phyloP scores from a whole-genome alignment of 225 moss, liverwort and hornwort species.

The Straminergon stramineum region DNA sequence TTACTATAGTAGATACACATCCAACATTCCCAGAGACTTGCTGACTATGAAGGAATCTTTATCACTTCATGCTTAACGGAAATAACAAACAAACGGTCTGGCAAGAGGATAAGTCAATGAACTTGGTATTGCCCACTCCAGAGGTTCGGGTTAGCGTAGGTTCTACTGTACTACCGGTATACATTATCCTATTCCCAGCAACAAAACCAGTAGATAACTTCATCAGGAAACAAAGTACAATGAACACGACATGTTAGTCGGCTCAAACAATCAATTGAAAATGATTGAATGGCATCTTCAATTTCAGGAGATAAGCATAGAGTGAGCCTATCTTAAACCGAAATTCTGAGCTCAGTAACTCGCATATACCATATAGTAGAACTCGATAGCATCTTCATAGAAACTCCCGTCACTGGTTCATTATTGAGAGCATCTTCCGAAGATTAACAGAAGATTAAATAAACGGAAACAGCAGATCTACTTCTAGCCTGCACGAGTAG shows the following conservation, averaged over 20 bases:
- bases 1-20: neutral
- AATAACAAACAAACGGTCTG: neutral
- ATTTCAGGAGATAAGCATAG: neutral
- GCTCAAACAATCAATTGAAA: neutral
- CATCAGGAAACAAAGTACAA: neutral
- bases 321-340: neutral
- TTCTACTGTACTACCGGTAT: neutral
- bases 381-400: neutral
- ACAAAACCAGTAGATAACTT: neutral
- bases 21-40: neutral
- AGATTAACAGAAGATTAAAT: neutral
- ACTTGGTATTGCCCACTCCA: neutral
- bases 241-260: neutral
- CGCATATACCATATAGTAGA: neutral
- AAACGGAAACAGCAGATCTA: neutral
- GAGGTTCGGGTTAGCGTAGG: neutral
- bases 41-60: neutral
- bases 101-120: neutral
- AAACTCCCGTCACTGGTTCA: neutral
- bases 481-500: neutral
- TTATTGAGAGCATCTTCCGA: conserved; percentile 2
- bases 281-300: neutral
- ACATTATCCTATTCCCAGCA: neutral
- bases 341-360: too few relatives aligned
- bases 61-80: neutral